Evolutionary conservation across 345 rosid genomes (phyloP), one percentile per base, ranked within the genome.

Genomic region (Syzygium oleosum): DNA sequence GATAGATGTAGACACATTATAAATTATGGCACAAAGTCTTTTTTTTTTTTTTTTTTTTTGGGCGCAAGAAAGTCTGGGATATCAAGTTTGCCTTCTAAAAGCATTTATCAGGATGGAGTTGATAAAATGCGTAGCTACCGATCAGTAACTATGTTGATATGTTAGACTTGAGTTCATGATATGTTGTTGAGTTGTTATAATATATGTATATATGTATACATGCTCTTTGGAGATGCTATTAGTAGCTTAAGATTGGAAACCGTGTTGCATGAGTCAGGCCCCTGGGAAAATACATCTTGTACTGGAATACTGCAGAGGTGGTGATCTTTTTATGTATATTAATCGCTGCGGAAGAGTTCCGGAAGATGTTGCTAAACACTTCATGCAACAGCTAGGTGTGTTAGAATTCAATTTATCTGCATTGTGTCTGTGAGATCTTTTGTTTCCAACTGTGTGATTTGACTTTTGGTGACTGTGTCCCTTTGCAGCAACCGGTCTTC

Each of bases 361-460:
- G 7, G 99, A 96, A 92, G 93, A 92, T 88, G 92, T 88, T 87
- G 99, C 99, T 85, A 95, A 96, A 93, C 96, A 96, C 89, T 98
- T 95, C 90, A 95, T 98, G 99, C 95, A 91, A 91, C 99, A 98
- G 91, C 91, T 98, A 84, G 98, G 99, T 95, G 91, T 73, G 91
- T 86, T 58, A 63, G n/a, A 51, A 85, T 8, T 19, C 27, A 88
- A 10, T 51, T 10, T 73, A 51, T 22, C 87, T 87, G 58, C 29
- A 51, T 53, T 73, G 38, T 51, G 1, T 34, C 49, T 87, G n/a
- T 52, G n/a, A 65, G 58, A 56, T 34, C 87, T 88, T 87, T 90
- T 80, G 92, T 63, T 52, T 12, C 23, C 87, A 63, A 83, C 38
- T 65, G 46, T 68, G 27, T 65, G 49, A 84, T 77, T 78, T 51